phyloP scores from a whole-genome alignment of 2,329 filamentous ascomycete genomes.

The Uncinocarpus reesii region DNA sequence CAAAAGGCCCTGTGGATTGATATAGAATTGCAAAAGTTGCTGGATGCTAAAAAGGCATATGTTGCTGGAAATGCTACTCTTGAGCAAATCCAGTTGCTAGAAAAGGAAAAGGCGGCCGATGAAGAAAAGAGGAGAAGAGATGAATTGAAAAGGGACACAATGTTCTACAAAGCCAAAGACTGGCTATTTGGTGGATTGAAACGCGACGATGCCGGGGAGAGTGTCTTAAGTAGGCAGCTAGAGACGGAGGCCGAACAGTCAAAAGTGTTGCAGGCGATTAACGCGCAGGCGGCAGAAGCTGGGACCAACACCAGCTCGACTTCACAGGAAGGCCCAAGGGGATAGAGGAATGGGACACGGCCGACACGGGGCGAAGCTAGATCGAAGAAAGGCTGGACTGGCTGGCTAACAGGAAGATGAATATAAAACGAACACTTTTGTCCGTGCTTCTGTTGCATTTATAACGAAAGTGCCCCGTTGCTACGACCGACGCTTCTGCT shows the following conservation, averaged over 20 bases:
- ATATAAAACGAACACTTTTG: neutral
- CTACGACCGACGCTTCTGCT: no score
- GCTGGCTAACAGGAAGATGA: slow-evolving; percentile 33
- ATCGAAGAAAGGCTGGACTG: slow-evolving; percentile 32
- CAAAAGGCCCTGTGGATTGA: slow-evolving; percentile 54
- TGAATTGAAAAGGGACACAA: slow-evolving; percentile 31
- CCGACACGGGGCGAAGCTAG: slow-evolving; percentile 14
- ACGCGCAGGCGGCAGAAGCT: slow-evolving; percentile 26
- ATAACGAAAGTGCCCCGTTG: no score
- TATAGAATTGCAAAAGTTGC: slow-evolving; percentile 34
- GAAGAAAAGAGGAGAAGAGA: slow-evolving; percentile 33
- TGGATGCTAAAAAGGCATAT: slow-evolving; percentile 35
- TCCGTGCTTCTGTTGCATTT: neutral
- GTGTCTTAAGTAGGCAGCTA: slow-evolving; percentile 12
- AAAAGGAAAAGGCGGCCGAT: slow-evolving; percentile 37
- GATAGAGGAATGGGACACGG: neutral
- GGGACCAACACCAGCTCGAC: slow-evolving; percentile 5
- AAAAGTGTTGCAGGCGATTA: slow-evolving; percentile 28
- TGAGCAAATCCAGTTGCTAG: slow-evolving; percentile 36
- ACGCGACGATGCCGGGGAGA: slow-evolving; percentile 23
- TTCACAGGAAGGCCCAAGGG: neutral
- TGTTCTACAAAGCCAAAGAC: slow-evolving; percentile 31
- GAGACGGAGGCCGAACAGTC: slow-evolving; percentile 18
- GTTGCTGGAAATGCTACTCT: slow-evolving; percentile 31
- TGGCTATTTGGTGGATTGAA: slow-evolving; percentile 34